A percentile compares a stretch with the other conserved stretches of the same genome.
Evolutionary conservation across 352 stramenopile genomes (phyloP).

Genomic region (Phytophthora ramorum): DNA sequence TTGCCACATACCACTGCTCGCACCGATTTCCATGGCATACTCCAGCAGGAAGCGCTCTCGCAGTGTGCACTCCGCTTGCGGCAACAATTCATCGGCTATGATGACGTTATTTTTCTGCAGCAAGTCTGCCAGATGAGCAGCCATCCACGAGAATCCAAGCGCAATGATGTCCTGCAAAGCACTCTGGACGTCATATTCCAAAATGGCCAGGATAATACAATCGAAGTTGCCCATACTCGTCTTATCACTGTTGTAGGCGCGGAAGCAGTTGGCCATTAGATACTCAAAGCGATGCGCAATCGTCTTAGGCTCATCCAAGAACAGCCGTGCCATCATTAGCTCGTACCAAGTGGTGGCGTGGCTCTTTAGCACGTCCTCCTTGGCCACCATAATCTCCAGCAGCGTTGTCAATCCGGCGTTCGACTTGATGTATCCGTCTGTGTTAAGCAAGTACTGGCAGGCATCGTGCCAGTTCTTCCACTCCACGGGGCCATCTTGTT

Average conservation of each 20-base stretch:
- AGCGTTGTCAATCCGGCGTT: conserved; percentile 57
- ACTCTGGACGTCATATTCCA: conserved; percentile 79
- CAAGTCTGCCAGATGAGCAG: conserved; percentile 68
- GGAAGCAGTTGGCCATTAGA: conserved; percentile 80
- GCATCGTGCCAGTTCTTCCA: conserved; percentile 79
- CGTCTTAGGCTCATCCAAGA: conserved; percentile 79
- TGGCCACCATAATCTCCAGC: conserved; percentile 61
- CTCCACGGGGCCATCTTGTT: conserved; percentile 21
- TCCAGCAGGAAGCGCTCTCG: conserved; percentile 68
- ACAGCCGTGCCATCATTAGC: conserved; percentile 81
- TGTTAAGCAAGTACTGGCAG: conserved; percentile 63
- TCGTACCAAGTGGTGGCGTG: conserved; percentile 73
- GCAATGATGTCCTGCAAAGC: conserved; percentile 70
- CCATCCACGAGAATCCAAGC: conserved; percentile 82
- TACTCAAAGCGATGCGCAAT: conserved; percentile 81
- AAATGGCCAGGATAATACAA: conserved; percentile 79
- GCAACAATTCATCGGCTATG: conserved; percentile 47
- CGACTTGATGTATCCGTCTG: conserved; percentile 58
- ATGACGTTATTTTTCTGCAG: conserved; percentile 65
- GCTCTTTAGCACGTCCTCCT: conserved; percentile 50
- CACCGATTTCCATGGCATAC: conserved; percentile 73
- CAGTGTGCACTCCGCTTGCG: conserved; percentile 55
- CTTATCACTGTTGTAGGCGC: conserved; percentile 45
- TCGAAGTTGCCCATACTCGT: conserved; percentile 80
- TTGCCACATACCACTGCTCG: conserved; percentile 70